Conservation (phyloP, 179 eudicot genomes). For the Silene noctiflora region DNA sequence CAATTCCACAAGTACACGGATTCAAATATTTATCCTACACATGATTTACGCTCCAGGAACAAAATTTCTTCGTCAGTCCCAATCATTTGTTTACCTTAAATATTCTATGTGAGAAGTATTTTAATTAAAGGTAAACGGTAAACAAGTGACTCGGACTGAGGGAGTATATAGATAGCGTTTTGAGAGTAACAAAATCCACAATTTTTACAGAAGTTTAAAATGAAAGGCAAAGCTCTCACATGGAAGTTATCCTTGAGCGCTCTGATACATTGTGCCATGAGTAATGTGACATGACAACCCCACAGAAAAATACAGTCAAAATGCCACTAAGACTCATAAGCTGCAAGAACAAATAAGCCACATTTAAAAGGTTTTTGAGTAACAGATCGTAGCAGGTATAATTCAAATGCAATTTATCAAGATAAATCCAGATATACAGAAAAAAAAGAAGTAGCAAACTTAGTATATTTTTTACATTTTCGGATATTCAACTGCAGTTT, state of each 20-base stretch:
- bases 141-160: too few species aligned
- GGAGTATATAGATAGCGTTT: background rate
- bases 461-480: background rate
- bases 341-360: slow-evolving; percentile 36
- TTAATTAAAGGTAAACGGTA: too few species aligned
- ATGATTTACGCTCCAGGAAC: background rate
- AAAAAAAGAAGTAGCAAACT: background rate
- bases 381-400: background rate
- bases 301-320: slow-evolving; percentile 71
- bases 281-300: slow-evolving; percentile 81
- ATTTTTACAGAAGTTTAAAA: background rate
- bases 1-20: slow-evolving; percentile 21
- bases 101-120: too few species aligned
- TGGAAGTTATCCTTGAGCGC: slow-evolving; percentile 66
- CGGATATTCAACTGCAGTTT: background rate
- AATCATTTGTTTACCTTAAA: too few species aligned
- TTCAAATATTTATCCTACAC: slow-evolving; percentile 6
- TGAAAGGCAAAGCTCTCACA: slow-evolving; percentile 35
- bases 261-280: slow-evolving; percentile 80
- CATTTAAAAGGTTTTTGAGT: background rate
- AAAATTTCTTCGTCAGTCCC: background rate
- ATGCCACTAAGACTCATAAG: slow-evolving; percentile 70
- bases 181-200: background rate
- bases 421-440: background rate
- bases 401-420: background rate